Conservation (phyloP, 1,139 yeast genomes). For the Suhomyces ambrosiae region DNA sequence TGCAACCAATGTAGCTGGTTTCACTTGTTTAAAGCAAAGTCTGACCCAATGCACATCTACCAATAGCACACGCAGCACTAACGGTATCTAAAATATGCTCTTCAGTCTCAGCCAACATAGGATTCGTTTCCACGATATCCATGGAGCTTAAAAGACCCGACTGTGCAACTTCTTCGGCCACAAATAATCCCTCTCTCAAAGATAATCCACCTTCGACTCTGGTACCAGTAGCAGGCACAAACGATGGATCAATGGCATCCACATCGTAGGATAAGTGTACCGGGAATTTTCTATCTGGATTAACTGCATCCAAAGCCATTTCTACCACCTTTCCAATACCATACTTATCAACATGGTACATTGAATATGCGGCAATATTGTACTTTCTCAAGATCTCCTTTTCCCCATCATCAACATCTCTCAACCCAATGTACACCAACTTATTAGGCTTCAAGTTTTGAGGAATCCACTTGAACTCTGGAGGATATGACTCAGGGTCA, state of each 20-base stretch:
- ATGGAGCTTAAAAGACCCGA: slow-evolving; percentile 83
- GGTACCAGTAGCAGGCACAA: slow-evolving; percentile 96
- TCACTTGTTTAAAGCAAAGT: slow-evolving; percentile 62
- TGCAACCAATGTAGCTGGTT: too few relatives aligned
- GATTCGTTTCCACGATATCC: slow-evolving; percentile 94
- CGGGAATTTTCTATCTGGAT: slow-evolving; percentile 75
- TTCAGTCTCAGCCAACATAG: slow-evolving; percentile 79
- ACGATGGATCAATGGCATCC: slow-evolving; percentile 93
- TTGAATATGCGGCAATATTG: slow-evolving; percentile 84
- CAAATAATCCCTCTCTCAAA: slow-evolving; percentile 88
- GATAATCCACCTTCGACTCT: slow-evolving; percentile 97
- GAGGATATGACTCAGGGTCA: slow-evolving; percentile 63
- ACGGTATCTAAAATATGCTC: slow-evolving; percentile 81
- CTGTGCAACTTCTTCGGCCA: slow-evolving; percentile 90
- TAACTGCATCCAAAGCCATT: slow-evolving; percentile 81
- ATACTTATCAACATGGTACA: slow-evolving; percentile 94
- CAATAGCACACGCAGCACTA: slow-evolving; percentile 86
- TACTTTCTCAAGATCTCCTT: slow-evolving; percentile 68
- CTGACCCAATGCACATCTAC: slow-evolving; percentile 94
- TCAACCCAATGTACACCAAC: slow-evolving; percentile 89
- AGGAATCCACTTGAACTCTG: slow-evolving; percentile 80
- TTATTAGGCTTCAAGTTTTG: slow-evolving; percentile 64
- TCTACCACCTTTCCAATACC: slow-evolving; percentile 92
- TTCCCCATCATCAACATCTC: slow-evolving; percentile 92
- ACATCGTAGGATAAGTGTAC: slow-evolving; percentile 93